Evolutionary conservation across 805 yeast species (phyloP).

Genomic region (Candida orba): DNA sequence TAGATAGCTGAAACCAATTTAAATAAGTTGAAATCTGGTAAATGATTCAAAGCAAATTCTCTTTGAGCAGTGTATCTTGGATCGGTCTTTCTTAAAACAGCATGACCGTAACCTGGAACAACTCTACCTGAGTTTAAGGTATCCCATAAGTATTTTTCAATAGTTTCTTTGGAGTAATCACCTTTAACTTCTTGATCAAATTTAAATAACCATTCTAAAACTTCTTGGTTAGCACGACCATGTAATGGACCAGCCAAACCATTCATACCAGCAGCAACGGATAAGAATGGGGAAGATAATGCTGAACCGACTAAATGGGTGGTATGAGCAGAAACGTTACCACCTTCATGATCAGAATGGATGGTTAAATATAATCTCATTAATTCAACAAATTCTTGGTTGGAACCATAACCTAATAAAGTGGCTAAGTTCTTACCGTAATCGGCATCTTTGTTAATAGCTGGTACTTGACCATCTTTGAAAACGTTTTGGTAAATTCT

Average conservation of each 20-base stretch:
- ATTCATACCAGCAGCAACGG: constrained; percentile 75
- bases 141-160: constrained; percentile 73
- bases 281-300: constrained; percentile 67
- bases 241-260: constrained; percentile 87
- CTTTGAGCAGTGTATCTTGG: constrained; percentile 85
- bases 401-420: constrained; percentile 48
- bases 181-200: constrained; percentile 55
- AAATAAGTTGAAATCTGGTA: constrained; percentile 76
- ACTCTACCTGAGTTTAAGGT: constrained; percentile 77
- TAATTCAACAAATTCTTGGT: constrained; percentile 67
- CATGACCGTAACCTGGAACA: constrained; percentile 87
- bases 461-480: constrained; percentile 66
- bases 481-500: constrained; percentile 79
- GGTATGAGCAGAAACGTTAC: constrained; percentile 82
- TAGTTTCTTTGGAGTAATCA: constrained; percentile 57
- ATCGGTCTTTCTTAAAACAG: constrained; percentile 81
- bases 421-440: constrained; percentile 61
- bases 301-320: constrained; percentile 85
- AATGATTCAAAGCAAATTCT: constrained; percentile 68
- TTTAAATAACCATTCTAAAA: constrained; percentile 70
- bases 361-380: constrained; percentile 76
- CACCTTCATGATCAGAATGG: constrained; percentile 89
- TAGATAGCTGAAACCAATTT: constrained; percentile 70
- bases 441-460: constrained; percentile 47
- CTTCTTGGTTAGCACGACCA: constrained; percentile 87